These are phyloP conservation scores for Curvularia lunata DNA, from an alignment of 2,329 filamentous ascomycete species.

Conservation along the genomic window DNA sequence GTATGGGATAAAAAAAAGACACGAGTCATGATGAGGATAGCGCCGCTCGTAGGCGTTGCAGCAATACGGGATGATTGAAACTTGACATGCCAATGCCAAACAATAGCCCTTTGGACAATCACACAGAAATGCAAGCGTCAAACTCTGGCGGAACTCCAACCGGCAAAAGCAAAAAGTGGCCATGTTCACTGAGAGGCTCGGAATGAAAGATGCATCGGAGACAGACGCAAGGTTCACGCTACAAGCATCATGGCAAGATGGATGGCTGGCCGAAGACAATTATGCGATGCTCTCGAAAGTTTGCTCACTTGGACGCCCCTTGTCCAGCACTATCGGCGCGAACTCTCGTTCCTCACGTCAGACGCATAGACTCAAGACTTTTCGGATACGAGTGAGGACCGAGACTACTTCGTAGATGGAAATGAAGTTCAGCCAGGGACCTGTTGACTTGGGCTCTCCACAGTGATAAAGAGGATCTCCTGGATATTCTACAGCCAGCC, in stretches of 20 bases:
- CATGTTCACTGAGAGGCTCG: slow-evolving; percentile 48
- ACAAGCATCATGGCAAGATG: background rate
- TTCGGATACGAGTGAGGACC: background rate
- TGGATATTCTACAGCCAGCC: background rate
- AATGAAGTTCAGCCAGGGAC: background rate
- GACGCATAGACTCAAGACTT: background rate
- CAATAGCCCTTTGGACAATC: slow-evolving; percentile 42
- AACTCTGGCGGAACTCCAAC: slow-evolving; percentile 35
- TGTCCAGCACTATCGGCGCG: background rate
- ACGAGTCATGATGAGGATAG: slow-evolving; percentile 37
- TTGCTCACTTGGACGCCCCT: slow-evolving; percentile 5
- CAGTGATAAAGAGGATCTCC: background rate
- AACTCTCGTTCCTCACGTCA: background rate
- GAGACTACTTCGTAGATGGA: too few relatives aligned
- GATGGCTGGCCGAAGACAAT: background rate
- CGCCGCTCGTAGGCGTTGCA: slow-evolving; percentile 26
- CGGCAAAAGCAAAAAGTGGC: slow-evolving; percentile 43
- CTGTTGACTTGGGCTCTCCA: too few relatives aligned
- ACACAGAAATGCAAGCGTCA: slow-evolving; percentile 44
- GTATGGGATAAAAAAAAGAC: slow-evolving; percentile 27
- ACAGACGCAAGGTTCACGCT: slow-evolving; percentile 31
- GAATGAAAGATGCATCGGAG: slow-evolving; percentile 50
- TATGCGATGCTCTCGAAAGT: background rate
- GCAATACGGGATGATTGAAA: slow-evolving; percentile 44
- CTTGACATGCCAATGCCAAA: slow-evolving; percentile 50